Percentiles rank a stretch among this genome's conserved stretches.
Conservation (phyloP, 2,329 filamentous ascomycete genomes). For the Madurella fahalii region DNA sequence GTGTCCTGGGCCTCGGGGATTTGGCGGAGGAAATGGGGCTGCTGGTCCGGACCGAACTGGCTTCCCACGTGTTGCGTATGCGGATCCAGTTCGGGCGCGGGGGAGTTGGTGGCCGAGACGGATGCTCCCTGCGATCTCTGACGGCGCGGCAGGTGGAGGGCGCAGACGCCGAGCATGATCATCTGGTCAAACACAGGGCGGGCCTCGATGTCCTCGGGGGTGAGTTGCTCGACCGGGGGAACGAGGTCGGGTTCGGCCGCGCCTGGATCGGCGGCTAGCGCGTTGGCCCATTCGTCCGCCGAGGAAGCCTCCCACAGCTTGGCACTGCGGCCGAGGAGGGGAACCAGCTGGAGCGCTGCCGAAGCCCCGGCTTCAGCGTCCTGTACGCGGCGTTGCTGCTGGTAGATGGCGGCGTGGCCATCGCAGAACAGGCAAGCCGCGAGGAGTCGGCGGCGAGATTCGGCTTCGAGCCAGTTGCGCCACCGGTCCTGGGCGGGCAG, state of each 20-base stretch:
- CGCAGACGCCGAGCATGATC: conserved; percentile 38
- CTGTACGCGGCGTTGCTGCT: conserved; percentile 44
- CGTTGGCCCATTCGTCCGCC: conserved; percentile 43
- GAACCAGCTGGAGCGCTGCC: conserved; percentile 38
- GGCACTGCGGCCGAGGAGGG: conserved; percentile 43
- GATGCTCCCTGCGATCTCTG: conserved; percentile 15
- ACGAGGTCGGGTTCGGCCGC: conserved; percentile 29
- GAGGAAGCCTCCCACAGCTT: conserved; percentile 48
- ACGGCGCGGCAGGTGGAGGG: conserved; percentile 37
- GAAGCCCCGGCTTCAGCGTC: conserved; percentile 36
- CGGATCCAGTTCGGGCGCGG: conserved; percentile 26
- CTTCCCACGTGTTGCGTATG: conserved; percentile 14
- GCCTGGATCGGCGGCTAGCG: conserved; percentile 28
- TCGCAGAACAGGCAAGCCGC: conserved; percentile 55
- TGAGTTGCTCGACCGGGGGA: conserved; percentile 34
- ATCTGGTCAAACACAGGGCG: conserved; percentile 38
- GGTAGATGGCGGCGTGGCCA: conserved; percentile 51
- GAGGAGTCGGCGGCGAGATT: conserved; percentile 51
- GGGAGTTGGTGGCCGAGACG: conserved; percentile 20
- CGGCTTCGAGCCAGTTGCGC: conserved; percentile 49
- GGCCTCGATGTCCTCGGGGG: conserved; percentile 33
- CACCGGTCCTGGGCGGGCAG: conserved; percentile 35
- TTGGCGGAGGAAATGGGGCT: conserved; percentile 8
- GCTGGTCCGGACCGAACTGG: conserved; percentile 14
- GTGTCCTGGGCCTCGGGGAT: conserved; percentile 22